A percentile compares a stretch with the other conserved stretches of the same genome.
Evolutionary conservation across 192 early-diverging fungal species (phyloP).

Genomic region (Entomortierella parvispora): DNA sequence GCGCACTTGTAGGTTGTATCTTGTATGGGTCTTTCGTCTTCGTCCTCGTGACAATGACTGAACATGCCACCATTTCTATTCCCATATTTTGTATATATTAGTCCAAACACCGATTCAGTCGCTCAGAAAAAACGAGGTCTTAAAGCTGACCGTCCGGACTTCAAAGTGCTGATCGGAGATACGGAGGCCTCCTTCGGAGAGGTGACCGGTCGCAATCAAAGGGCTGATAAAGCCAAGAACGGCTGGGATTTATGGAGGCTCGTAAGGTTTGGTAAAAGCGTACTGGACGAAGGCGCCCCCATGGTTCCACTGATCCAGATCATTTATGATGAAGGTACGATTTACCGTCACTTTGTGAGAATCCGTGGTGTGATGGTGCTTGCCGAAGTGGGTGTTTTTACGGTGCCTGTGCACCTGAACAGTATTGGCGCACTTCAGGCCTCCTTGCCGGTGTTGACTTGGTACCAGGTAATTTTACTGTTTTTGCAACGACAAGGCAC

Average conservation of each 20-base stretch:
- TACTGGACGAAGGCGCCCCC: conserved; percentile 8
- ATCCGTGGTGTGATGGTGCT: conserved; percentile 10
- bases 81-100: neutral
- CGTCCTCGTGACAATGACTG: neutral
- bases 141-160: conserved; percentile 13
- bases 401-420: conserved; percentile 7
- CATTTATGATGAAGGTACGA: conserved; percentile 3
- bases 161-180: conserved; percentile 12
- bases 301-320: conserved; percentile 14
- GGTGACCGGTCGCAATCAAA: conserved; percentile 1
- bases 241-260: conserved; percentile 8
- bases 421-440: conserved; percentile 2
- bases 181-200: conserved; percentile 5
- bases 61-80: conserved; percentile 2
- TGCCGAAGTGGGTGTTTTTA: conserved; percentile 14
- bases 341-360: conserved; percentile 6
- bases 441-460: conserved; percentile 2
- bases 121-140: conserved; percentile 13
- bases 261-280: conserved; percentile 4
- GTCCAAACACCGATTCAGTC: conserved; percentile 15
- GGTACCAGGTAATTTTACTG: conserved; percentile 18
- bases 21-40: conserved; percentile 1
- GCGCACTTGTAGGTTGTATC: conserved; percentile 16
- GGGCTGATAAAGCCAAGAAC: conserved; percentile 8
- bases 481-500: conserved; percentile 1